Percentiles rank a stretch among this genome's conserved stretches.
phyloP scores from a whole-genome alignment of 192 early-diverging fungal genomes.

The Kappamyces sp. region DNA sequence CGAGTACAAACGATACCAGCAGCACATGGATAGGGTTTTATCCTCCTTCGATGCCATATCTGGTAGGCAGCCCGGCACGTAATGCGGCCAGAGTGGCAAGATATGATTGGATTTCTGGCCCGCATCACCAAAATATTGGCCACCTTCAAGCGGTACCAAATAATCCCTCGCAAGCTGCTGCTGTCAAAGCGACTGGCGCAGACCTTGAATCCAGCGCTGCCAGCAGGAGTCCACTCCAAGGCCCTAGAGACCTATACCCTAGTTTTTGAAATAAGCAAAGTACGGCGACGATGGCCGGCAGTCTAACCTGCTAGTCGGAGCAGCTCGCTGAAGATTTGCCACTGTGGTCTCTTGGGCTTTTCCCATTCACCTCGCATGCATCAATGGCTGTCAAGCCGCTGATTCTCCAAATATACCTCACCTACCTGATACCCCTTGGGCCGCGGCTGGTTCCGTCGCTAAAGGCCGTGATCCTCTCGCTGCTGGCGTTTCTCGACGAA shows the following conservation, averaged over 20 bases:
- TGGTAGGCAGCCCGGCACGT: no score
- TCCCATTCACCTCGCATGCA: slow-evolving; percentile 84
- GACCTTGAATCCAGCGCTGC: slow-evolving; percentile 89
- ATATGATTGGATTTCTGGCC: slow-evolving; percentile 9
- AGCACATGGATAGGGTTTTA: no score
- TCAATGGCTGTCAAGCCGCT: slow-evolving; percentile 78
- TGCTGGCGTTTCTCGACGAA: slow-evolving; percentile 84
- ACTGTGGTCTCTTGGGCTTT: slow-evolving; percentile 83
- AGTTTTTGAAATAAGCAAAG: slow-evolving; percentile 65
- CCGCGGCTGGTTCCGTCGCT: slow-evolving; percentile 63
- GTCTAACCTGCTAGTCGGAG: neutral
- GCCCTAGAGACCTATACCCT: slow-evolving; percentile 80
- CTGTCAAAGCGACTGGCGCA: slow-evolving; percentile 90
- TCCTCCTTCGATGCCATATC: no score
- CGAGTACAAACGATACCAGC: no score
- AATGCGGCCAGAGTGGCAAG: neutral
- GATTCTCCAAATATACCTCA: slow-evolving; percentile 70
- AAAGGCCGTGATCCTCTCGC: slow-evolving; percentile 71
- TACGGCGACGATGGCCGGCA: neutral
- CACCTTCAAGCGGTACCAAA: slow-evolving; percentile 43
- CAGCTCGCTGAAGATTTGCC: slow-evolving; percentile 68
- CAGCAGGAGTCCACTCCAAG: slow-evolving; percentile 93
- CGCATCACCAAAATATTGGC: neutral
- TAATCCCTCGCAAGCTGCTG: slow-evolving; percentile 76
- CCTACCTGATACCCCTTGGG: slow-evolving; percentile 70